phyloP scores from a whole-genome alignment of 257 asterid genomes.

The Capsicum pubescens region DNA sequence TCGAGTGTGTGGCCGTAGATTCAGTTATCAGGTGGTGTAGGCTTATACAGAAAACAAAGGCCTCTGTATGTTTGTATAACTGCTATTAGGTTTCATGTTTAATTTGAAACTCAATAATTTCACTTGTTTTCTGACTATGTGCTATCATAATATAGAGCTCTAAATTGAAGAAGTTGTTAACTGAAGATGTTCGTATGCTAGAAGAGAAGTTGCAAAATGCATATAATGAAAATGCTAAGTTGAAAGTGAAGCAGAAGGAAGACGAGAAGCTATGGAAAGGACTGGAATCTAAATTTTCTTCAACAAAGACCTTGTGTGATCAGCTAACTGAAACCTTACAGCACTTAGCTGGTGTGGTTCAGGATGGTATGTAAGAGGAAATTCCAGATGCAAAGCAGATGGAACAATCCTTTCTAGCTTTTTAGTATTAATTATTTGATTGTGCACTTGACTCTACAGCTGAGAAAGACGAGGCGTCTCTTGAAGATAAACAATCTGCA shows the following conservation, averaged over 20 bases:
- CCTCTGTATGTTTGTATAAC: background rate
- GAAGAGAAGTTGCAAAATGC: conserved; percentile 92
- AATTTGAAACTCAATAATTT: background rate
- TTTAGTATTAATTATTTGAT: conserved; percentile 38
- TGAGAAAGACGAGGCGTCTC: conserved; percentile 72
- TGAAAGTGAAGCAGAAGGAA: conserved; percentile 87
- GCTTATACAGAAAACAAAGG: background rate
- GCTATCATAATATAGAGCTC: conserved; percentile 56
- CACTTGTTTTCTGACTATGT: conserved; percentile 22
- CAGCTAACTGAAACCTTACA: conserved; percentile 81
- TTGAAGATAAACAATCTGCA: conserved; percentile 78
- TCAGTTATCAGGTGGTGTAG: conserved; percentile 16
- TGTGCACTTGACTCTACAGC: conserved; percentile 54
- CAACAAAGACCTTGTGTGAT: conserved; percentile 77
- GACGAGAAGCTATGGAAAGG: conserved; percentile 97
- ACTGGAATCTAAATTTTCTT: conserved; percentile 82
- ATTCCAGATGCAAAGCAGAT: conserved; percentile 14
- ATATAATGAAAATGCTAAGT: conserved; percentile 82
- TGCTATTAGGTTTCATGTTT: background rate
- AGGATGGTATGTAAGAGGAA: conserved; percentile 57
- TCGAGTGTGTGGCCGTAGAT: background rate
- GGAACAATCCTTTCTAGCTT: conserved; percentile 12
- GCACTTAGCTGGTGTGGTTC: conserved; percentile 75
- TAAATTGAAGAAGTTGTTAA: conserved; percentile 72
- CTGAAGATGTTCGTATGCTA: conserved; percentile 62